Percentiles rank a stretch among this genome's conserved stretches.
Evolutionary conservation across 345 rosid species (phyloP).

Genomic region (Luvunga scandens): DNA sequence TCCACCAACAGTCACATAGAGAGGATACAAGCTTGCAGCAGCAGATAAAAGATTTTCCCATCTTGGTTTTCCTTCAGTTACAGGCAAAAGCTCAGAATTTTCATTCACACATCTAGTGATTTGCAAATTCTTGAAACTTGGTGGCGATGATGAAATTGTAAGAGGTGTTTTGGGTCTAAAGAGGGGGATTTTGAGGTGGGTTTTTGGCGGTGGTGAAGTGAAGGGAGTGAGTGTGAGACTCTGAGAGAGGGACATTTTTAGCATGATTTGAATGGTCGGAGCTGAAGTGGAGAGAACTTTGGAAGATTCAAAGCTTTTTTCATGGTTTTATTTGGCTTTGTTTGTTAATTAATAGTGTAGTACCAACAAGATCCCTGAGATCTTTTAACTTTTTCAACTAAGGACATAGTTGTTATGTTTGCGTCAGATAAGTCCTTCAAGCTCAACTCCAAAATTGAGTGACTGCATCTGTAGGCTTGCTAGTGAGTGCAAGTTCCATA

Average conservation of each 20-base stretch:
- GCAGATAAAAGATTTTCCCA: conserved; percentile 45
- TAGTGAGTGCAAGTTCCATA: too few species aligned
- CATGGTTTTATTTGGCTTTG: neutral
- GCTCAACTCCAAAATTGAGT: too few species aligned
- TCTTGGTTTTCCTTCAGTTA: conserved; percentile 28
- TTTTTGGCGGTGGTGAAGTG: conserved; percentile 4
- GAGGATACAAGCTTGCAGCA: conserved; percentile 65
- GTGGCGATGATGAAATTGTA: neutral
- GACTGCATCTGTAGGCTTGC: too few species aligned
- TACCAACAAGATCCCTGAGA: too few species aligned
- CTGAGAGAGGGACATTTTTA: conserved; percentile 34
- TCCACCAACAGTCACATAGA: conserved; percentile 58
- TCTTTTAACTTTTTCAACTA: too few species aligned
- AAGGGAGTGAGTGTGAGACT: conserved; percentile 14
- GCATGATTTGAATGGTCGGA: neutral
- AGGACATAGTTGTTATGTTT: too few species aligned
- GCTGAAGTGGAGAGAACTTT: neutral
- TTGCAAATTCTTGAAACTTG: conserved; percentile 9
- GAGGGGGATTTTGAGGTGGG: conserved; percentile 16
- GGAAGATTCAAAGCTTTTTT: neutral
- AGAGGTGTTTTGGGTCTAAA: neutral
- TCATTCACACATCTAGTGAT: conserved; percentile 20
- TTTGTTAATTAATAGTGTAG: neutral
- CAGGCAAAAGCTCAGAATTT: conserved; percentile 17
- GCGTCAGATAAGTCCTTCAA: too few species aligned